These are phyloP conservation scores for Penicillium glabrum DNA, from an alignment of 2,329 filamentous ascomycete genomes.

Conservation along the genomic window DNA sequence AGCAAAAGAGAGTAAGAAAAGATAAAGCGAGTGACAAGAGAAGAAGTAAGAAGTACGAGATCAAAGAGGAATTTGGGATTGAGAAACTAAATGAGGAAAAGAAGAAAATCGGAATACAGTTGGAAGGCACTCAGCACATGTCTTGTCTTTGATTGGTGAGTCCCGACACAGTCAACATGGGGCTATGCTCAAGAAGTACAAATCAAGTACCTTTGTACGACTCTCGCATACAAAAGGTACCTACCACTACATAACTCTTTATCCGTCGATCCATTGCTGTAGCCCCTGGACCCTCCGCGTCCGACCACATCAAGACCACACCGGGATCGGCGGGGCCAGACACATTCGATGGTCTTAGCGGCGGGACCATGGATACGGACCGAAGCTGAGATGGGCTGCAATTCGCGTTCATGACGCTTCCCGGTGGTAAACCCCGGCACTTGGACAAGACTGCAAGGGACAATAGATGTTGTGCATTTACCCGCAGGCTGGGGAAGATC, in stretches of 20 bases:
- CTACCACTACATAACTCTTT: not conserved
- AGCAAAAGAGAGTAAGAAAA: not conserved
- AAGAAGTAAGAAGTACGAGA: not conserved
- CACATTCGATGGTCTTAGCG: not conserved
- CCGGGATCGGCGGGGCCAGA: not conserved
- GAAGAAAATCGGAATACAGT: not conserved
- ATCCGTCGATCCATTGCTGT: not conserved
- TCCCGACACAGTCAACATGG: not conserved
- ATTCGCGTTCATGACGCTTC: not conserved
- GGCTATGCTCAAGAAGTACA: not conserved
- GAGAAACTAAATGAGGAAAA: not conserved
- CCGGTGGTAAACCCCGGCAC: not conserved
- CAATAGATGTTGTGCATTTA: not conserved
- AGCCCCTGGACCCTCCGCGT: not conserved
- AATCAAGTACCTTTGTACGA: not conserved
- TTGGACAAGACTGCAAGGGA: not conserved
- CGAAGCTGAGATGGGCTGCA: not conserved
- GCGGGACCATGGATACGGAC: not conserved
- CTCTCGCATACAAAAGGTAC: not conserved
- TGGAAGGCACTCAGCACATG: not conserved
- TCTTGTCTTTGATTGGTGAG: not conserved
- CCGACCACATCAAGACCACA: not conserved
- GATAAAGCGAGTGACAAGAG: not conserved
- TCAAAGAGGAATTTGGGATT: not conserved
- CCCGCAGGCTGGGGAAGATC: not conserved